A percentile compares a stretch with the other conserved stretches of the same genome.
phyloP scores from a whole-genome alignment of 2,329 filamentous ascomycete genomes.

The Aspergillus candidus region DNA sequence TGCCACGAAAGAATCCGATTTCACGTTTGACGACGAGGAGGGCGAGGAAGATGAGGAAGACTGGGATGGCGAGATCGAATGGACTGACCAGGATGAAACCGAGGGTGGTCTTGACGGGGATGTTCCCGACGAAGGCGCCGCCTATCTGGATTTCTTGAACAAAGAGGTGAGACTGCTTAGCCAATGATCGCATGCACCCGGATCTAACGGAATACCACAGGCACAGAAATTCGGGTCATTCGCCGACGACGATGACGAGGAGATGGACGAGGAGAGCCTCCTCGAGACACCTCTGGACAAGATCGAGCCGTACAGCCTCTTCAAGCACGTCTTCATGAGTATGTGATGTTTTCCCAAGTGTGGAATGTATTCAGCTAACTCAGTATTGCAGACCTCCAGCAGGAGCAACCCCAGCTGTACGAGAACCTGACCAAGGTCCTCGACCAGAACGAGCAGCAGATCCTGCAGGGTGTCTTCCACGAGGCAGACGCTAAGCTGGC shows the following conservation, averaged over 20 bases:
- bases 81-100: conserved; percentile 58
- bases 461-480: conserved; percentile 71
- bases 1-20: conserved; percentile 83
- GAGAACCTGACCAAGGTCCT: conserved; percentile 71
- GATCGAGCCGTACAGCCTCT: conserved; percentile 87
- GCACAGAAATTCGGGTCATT: conserved; percentile 76
- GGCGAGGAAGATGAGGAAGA: conserved; percentile 71
- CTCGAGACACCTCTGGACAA: conserved; percentile 93
- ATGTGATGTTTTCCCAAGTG: conserved; percentile 38
- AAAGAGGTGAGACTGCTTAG: conserved; percentile 59
- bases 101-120: conserved; percentile 58
- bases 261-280: conserved; percentile 85
- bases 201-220: conserved; percentile 35
- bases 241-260: conserved; percentile 72
- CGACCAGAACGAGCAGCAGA: conserved; percentile 69
- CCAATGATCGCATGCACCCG: too few relatives aligned
- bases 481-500: conserved; percentile 57
- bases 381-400: conserved; percentile 64
- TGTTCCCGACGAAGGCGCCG: conserved; percentile 80
- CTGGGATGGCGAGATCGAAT: conserved; percentile 71
- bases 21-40: conserved; percentile 65
- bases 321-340: conserved; percentile 78
- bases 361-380: conserved; percentile 24
- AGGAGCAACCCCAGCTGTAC: conserved; percentile 86
- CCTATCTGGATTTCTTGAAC: conserved; percentile 92